Conservation (phyloP, 2,329 filamentous ascomycete species). For the Spiromastix sp. region DNA sequence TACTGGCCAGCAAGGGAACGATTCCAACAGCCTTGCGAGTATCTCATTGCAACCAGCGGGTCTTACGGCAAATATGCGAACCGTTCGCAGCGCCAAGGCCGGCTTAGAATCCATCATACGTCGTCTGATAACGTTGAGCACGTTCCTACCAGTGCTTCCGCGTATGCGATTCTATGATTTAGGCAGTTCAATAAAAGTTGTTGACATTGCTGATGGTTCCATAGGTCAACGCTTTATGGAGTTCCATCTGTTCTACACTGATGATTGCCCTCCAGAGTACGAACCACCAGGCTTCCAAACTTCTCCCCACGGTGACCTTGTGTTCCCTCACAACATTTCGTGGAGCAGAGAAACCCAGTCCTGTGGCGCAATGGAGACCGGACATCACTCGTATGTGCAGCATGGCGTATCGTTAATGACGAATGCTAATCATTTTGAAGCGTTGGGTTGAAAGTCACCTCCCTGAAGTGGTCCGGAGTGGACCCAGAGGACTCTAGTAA, state of each 20-base stretch:
- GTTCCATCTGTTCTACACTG: slow-evolving; percentile 36
- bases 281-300: slow-evolving; percentile 32
- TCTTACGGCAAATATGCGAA: slow-evolving; percentile 23
- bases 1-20: slow-evolving; percentile 17
- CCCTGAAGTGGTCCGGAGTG: slow-evolving; percentile 21
- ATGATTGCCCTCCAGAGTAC: slow-evolving; percentile 29
- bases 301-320: slow-evolving; percentile 19
- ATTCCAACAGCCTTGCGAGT: slow-evolving; percentile 20
- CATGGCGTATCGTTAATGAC: background rate
- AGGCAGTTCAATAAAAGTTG: background rate
- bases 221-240: slow-evolving; percentile 31
- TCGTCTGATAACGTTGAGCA: slow-evolving; percentile 27
- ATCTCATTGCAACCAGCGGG: slow-evolving; percentile 20
- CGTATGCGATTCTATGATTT: slow-evolving; percentile 20
- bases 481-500: slow-evolving; percentile 14
- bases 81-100: slow-evolving; percentile 28
- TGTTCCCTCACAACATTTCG: slow-evolving; percentile 27
- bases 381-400: slow-evolving; percentile 28
- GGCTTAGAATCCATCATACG: slow-evolving; percentile 35
- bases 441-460: slow-evolving; percentile 25
- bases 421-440: slow-evolving; percentile 14
- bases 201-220: slow-evolving; percentile 5
- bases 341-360: slow-evolving; percentile 27
- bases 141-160: slow-evolving; percentile 32
- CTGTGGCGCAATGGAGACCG: slow-evolving; percentile 25